Base-by-base conservation (phyloP, 805 yeast species). In the Debaryomyces maramus region DNA sequence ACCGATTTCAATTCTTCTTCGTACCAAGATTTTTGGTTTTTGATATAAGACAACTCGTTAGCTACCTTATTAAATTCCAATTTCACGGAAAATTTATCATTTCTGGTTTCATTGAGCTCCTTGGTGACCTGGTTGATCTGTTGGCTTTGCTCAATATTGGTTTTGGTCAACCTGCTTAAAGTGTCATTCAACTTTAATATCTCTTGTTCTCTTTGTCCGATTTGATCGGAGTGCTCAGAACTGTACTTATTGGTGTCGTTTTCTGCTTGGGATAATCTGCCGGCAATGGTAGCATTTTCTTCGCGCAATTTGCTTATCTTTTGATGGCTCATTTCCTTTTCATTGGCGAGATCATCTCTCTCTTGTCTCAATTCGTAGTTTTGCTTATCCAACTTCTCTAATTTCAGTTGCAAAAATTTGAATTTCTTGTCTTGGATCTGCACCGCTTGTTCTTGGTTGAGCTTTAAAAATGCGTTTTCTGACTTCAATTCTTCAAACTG, bases 1-100 rank as follows among this genome's bases (percentile, higher is more conserved):
- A 61, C 54, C 6, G 52, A 32, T 26, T 52, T 57, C 43, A 70
- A 55, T 46, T 70, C 73, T 0, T 48, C 44, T 40, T 70, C 74
- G 44, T 53, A 69, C 75, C 75, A 70, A 6, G 48, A 45, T 36
- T 63, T 65, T 44, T 68, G 73, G 20, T 58, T 58, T 27, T 56
- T 58, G 16, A 58, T 47, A 46, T 65, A 67, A 1, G 56, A 30
- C 6, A 56, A 52, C 47, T 67, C 70, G 48, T 66, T 68, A n/a
- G 55, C 41, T 2, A 50, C 43, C 36, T 68, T 68, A 16, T 68
- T 58, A 9, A 60, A 50, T 15, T 64, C 63, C 20, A 70, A 59
- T 43, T 68, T 66, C 23, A 57, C 35, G n/a, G 53, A 42, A 41
- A 67, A 70, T 38, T 56, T 62, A n/a, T 62, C 64, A 38, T 64